These are phyloP conservation scores for Cladophialophora immunda DNA, from an alignment of 2,329 filamentous ascomycete species.

Conservation along the genomic window DNA sequence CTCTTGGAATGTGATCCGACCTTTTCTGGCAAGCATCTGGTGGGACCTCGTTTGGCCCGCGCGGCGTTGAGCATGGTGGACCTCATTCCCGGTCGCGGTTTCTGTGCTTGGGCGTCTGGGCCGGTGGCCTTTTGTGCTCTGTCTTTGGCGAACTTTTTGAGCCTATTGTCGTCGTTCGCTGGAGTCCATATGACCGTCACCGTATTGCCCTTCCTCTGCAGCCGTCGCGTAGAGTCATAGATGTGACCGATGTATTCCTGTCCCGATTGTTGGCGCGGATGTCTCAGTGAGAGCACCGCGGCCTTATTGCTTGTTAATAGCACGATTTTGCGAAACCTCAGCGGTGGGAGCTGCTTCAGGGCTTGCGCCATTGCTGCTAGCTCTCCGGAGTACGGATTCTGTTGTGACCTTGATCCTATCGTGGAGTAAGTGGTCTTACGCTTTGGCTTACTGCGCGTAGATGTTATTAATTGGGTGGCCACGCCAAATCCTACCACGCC, in stretches of 20 bases:
- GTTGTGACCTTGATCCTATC: no score
- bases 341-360: no score
- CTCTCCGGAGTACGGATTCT: no score
- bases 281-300: conserved; percentile 40
- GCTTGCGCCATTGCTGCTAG: no score
- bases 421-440: no score
- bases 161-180: conserved; percentile 9
- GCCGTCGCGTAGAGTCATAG: conserved; percentile 40
- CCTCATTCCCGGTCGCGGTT: conserved; percentile 38
- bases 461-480: no score
- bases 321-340: no score
- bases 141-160: conserved; percentile 26
- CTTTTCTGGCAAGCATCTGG: conserved; percentile 33
- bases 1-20: conserved; percentile 39
- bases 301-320: no score
- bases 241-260: conserved; percentile 38
- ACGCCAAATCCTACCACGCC: no score
- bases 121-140: conserved; percentile 39
- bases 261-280: conserved; percentile 39
- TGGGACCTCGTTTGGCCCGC: conserved; percentile 30
- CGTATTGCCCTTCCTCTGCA: conserved; percentile 37
- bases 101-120: conserved; percentile 34
- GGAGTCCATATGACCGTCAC: conserved; percentile 39
- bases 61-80: conserved; percentile 43
- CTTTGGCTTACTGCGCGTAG: no score